Evolutionary conservation across 495 filamentous ascomycete genomes (phyloP).

Genomic region (Penicillium herquei): DNA sequence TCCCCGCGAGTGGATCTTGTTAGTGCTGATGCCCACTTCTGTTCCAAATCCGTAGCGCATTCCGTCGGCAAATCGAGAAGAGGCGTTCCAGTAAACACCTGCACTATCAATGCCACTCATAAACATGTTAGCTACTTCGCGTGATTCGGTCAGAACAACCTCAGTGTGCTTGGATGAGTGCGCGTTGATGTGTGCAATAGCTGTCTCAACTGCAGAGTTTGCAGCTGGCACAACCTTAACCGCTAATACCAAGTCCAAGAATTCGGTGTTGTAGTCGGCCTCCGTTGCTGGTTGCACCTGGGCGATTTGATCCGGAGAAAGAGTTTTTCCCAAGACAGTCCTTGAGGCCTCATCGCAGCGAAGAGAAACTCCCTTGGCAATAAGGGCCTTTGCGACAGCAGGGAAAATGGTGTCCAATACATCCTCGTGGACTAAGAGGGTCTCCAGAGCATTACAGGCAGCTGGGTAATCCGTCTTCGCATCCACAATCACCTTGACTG

Average conservation of each 20-base stretch:
- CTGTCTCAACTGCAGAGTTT: slow-evolving; percentile 54
- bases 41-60: slow-evolving; percentile 98
- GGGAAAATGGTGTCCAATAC: slow-evolving; percentile 70
- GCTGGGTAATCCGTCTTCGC: slow-evolving; percentile 92
- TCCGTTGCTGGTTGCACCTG: slow-evolving; percentile 64
- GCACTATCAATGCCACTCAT: slow-evolving; percentile 83
- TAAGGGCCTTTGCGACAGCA: slow-evolving; percentile 64
- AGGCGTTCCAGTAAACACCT: slow-evolving; percentile 96
- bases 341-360: slow-evolving; percentile 75
- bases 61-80: slow-evolving; percentile 90
- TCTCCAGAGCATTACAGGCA: slow-evolving; percentile 93
- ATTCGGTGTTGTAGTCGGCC: slow-evolving; percentile 83
- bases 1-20: slow-evolving; percentile 93
- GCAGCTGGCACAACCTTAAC: slow-evolving; percentile 68
- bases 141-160: slow-evolving; percentile 72
- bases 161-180: slow-evolving; percentile 97
- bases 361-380: slow-evolving; percentile 75
- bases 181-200: slow-evolving; percentile 83
- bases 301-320: slow-evolving; percentile 32
- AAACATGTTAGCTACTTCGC: slow-evolving; percentile 68
- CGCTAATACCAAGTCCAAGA: slow-evolving; percentile 80
- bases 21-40: slow-evolving; percentile 96
- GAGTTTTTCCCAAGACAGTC: slow-evolving; percentile 47
- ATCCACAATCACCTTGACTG: slow-evolving; percentile 79
- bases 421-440: slow-evolving; percentile 76